Evolutionary conservation across 345 rosid species (phyloP).

Genomic region (Trapa incisa): DNA sequence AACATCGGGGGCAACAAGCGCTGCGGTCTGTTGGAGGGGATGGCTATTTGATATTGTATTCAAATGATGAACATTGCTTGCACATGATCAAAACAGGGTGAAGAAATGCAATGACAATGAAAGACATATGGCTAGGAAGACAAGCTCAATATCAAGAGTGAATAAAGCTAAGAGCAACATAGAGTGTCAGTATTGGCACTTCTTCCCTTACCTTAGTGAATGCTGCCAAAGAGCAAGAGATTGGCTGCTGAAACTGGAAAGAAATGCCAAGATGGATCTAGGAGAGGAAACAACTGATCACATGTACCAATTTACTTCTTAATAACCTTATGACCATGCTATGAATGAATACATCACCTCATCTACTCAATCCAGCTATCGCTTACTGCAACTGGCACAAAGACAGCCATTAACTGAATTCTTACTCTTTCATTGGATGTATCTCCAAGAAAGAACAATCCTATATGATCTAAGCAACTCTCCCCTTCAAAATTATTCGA

Average conservation of each 20-base stretch:
- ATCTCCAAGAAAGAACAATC: background rate
- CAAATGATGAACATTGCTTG: too few species aligned
- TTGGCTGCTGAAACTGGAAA: background rate
- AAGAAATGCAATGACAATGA: too few species aligned
- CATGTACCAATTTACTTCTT: background rate
- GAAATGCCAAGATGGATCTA: background rate
- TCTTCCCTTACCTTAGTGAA: background rate
- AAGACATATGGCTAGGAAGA: background rate
- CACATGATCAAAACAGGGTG: too few species aligned
- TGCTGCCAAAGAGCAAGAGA: background rate
- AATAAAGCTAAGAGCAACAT: background rate
- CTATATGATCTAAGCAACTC: background rate
- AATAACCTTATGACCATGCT: background rate
- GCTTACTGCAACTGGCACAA: background rate
- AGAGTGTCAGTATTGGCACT: background rate
- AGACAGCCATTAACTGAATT: background rate
- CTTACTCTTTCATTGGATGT: background rate
- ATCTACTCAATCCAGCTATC: background rate
- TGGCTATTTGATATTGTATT: too few species aligned
- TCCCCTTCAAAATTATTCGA: background rate
- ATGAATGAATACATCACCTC: background rate
- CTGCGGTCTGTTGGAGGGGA: too few species aligned
- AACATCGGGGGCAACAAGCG: too few species aligned
- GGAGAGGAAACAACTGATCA: background rate
- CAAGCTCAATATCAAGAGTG: background rate